phyloP scores from a whole-genome alignment of 2,329 filamentous ascomycete species.

The Fusarium liriodendri region DNA sequence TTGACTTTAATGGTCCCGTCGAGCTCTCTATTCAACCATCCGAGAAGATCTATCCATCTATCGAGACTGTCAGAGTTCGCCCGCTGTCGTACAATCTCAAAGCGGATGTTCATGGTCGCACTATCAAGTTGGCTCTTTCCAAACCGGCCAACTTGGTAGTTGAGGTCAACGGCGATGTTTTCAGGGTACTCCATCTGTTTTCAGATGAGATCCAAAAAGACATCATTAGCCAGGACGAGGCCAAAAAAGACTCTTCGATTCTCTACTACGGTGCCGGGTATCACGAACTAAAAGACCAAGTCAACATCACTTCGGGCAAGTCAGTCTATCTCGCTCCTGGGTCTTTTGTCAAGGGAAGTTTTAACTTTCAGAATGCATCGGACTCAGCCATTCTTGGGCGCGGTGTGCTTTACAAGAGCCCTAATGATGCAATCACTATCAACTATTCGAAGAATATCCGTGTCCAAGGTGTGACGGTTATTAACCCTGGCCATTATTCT shows the following conservation, averaged over 20 bases:
- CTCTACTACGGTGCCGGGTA: constrained; percentile 1
- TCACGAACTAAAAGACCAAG: not conserved
- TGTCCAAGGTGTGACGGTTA: not conserved
- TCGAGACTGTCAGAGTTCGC: not conserved
- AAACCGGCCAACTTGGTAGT: not conserved
- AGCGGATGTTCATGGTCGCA: not conserved
- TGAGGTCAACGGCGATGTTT: not conserved
- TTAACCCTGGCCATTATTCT: not conserved
- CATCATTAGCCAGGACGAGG: not conserved
- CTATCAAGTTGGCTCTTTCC: not conserved
- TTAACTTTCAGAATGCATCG: not conserved
- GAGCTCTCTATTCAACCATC: not conserved
- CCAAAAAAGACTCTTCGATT: not conserved
- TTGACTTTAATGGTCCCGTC: not conserved
- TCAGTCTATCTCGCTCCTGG: not conserved
- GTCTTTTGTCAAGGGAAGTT: not conserved
- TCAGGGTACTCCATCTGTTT: constrained; percentile 1
- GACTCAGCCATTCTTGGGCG: not conserved
- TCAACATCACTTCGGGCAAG: not conserved
- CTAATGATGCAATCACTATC: not conserved
- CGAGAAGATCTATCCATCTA: not conserved
- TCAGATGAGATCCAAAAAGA: not conserved
- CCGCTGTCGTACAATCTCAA: not conserved
- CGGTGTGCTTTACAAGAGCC: not conserved
- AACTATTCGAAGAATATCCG: not conserved